Conservation (phyloP, 352 stramenopile genomes). For the Phytophthora uliginosa region DNA sequence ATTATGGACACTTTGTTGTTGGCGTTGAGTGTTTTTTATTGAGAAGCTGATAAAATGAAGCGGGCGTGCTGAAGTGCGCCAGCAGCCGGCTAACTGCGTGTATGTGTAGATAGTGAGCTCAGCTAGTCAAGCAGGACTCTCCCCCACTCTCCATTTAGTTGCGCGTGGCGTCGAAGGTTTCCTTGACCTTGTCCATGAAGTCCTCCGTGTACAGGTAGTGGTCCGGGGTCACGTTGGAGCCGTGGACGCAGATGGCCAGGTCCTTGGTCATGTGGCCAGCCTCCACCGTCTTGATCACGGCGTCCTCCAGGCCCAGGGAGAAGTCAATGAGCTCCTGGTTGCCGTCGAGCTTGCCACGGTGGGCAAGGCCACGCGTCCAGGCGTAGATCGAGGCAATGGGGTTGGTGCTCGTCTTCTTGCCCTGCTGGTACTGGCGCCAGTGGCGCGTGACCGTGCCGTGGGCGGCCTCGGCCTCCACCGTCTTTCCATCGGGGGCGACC, state of each 20-base stretch:
- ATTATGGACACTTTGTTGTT: slow-evolving; percentile 7
- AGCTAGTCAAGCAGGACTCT: slow-evolving; percentile 28
- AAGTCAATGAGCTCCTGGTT: slow-evolving; percentile 80
- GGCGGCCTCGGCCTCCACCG: slow-evolving; percentile 84
- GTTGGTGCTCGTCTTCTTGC: slow-evolving; percentile 84
- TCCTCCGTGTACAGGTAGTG: slow-evolving; percentile 73
- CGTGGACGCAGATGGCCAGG: slow-evolving; percentile 82
- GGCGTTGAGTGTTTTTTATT: slow-evolving; percentile 30
- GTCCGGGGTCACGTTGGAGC: slow-evolving; percentile 56
- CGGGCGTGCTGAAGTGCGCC: slow-evolving; percentile 10
- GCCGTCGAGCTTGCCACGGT: slow-evolving; percentile 82
- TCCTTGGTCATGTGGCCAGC: slow-evolving; percentile 89
- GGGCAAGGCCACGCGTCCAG: slow-evolving; percentile 78
- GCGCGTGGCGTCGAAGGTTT: slow-evolving; percentile 69
- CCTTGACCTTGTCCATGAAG: slow-evolving; percentile 92
- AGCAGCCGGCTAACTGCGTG: slow-evolving; percentile 31
- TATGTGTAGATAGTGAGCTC: slow-evolving; percentile 40
- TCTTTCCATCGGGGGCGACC: slow-evolving; percentile 81
- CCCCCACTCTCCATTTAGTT: slow-evolving; percentile 38
- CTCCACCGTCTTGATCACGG: slow-evolving; percentile 84
- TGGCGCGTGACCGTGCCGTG: slow-evolving; percentile 89
- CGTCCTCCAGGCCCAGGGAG: slow-evolving; percentile 62
- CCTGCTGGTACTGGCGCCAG: slow-evolving; percentile 87
- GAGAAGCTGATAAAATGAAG: slow-evolving; percentile 39
- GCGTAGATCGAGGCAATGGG: slow-evolving; percentile 86